Base-by-base conservation (phyloP, 352 stramenopile genomes). In the Thraustotheca clavata region DNA sequence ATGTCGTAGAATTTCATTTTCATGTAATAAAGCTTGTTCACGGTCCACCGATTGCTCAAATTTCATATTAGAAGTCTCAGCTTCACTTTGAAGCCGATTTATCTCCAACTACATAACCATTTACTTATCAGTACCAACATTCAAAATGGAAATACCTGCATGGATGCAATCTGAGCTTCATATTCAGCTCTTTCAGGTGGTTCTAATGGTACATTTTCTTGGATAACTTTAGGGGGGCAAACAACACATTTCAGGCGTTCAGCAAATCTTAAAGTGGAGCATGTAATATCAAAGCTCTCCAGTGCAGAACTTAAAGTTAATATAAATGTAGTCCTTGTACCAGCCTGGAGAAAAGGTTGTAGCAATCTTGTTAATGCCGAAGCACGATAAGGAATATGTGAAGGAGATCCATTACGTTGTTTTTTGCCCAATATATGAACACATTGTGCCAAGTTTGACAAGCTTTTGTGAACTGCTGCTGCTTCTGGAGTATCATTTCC, bases 381-480 rank as follows among this genome's bases (percentile, higher is more conserved):
- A 52, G 86, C 79, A 49, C 81, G 81, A 35, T 79, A 91, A 34
- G 79, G 79, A 4, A 87, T 65, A 20, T n/a, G 11, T 16, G 3
- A 7, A 18, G 14, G 33, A 7, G 8, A 29, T 27, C 85, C 77
- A 0, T 60, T 63, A n/a, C 73, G 75, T 24, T 83, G 73, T 16
- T 76, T 76, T 43, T 88, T 75, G 3, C 77, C 81, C 3, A 91
- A 74, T 31, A 79, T 77, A 29, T 87, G 47, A n/a, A 91, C 77
- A 39, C 81, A 91, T 61, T 86, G 85, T n/a, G 81, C 86, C 27
- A 91, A 57, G 4, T 79, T 76, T 6, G 81, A 87, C 14, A 91
- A 71, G 31, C 77, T 88, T 62, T 87, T 88, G 74, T 91, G 88
- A 63, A 87, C 87, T 9, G 79, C 79, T 5, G 76, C 66, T 18